Evolutionary conservation across 306 rosid species (phyloP).

Genomic region (Glycine tomentella): DNA sequence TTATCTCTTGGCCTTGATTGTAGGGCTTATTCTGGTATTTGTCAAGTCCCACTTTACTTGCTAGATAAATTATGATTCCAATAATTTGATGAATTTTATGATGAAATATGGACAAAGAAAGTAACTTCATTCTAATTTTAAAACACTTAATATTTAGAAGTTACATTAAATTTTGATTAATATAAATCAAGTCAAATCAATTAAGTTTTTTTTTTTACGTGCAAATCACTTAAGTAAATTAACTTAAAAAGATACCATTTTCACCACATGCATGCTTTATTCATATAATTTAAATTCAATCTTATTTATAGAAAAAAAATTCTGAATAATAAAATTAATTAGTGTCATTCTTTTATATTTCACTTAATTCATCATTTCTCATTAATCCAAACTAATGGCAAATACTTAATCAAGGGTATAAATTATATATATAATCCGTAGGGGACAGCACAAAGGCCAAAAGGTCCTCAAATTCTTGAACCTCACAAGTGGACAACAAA

Average conservation of each 20-base stretch:
- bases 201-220: too few species aligned
- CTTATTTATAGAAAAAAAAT: too few species aligned
- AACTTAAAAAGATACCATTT: too few species aligned
- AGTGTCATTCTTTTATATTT: background rate
- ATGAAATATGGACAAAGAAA: background rate
- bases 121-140: background rate
- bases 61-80: too few species aligned
- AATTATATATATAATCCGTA: background rate
- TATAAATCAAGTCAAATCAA: too few species aligned
- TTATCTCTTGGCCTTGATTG: too few species aligned
- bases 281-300: too few species aligned
- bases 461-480: slow-evolving; percentile 45
- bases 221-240: too few species aligned
- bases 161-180: background rate
- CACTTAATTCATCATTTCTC: background rate
- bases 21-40: too few species aligned
- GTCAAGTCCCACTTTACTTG: too few species aligned
- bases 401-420: slow-evolving; percentile 27
- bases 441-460: slow-evolving; percentile 38
- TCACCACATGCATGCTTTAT: too few species aligned
- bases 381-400: background rate
- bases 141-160: background rate
- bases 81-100: too few species aligned
- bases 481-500: slow-evolving; percentile 41
- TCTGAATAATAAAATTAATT: background rate